Evolutionary conservation across 306 rosid species (phyloP), one percentile per base, ranked within the genome.

Genomic region (Calophaca sinica): DNA sequence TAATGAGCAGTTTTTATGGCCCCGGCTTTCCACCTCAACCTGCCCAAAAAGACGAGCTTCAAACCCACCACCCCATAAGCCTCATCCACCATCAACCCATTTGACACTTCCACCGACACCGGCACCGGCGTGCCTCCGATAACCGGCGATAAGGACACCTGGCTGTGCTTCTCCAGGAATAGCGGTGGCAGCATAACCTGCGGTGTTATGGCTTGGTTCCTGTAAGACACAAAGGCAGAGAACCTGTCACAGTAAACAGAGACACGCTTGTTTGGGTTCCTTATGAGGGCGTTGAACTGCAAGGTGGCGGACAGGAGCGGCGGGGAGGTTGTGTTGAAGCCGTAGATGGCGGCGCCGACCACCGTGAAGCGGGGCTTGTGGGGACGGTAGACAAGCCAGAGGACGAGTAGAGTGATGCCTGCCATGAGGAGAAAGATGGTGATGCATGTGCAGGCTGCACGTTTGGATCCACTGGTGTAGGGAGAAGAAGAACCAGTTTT

Each of bases 381-480:
- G 41, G 97, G 96, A 4, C 93, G 96, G 85, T 93, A 93, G 74
- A 91, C 86, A 9, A 94, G 89, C 97, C 97, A 93, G 9, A 93
- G 90, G 9, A 82, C 80, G 3, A 91, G 86, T 6, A 75, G 77
- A 3, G 84, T 83, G 79, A 78, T 66, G 12, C 94, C 94, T 1
- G 52, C 72, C 13, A 89, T 2, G 45, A 91, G 79, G 70, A 93
- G 91, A 72, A 91, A 70, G 86, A 87, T 67, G 67, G 87, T 64
- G 79, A 93, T 9, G 84, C 65, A 80, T n/a, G 88, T 79, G 89
- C 89, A 84, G 48, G 83, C 3, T n/a, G 82, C 75, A 38, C 82
- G 83, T 73, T 31, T 53, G 2, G 42, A 5, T 15, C 9, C 3
- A 45, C 26, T 45, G 13, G 9, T 0, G 35, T n/a, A 4, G 35